These are phyloP conservation scores for Lactifluus pinguis DNA, from an alignment of 768 basidiomycete species.

Conservation along the genomic window DNA sequence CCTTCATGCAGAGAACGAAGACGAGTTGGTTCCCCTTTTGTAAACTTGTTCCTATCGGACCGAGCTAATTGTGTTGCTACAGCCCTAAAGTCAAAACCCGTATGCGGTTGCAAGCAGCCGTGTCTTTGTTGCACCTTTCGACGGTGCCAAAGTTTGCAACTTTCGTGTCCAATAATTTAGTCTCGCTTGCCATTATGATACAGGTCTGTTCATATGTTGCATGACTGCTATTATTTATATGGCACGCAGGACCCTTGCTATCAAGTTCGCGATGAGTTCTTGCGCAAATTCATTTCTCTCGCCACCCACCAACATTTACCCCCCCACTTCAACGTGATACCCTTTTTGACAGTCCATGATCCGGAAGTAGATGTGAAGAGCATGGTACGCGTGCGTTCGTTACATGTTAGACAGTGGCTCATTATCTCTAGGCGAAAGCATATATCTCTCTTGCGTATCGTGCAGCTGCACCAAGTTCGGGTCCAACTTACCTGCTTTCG, in stretches of 20 bases:
- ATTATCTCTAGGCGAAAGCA: conserved; percentile 2
- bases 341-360: conserved; percentile 85
- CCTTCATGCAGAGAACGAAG: conserved; percentile 42
- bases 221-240: neutral
- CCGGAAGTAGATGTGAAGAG: conserved; percentile 74
- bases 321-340: conserved; percentile 69
- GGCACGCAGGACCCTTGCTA: conserved; percentile 70
- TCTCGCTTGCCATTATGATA: conserved; percentile 58
- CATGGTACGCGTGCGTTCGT: conserved; percentile 36
- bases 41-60: neutral
- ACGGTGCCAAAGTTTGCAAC: conserved; percentile 48
- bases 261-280: conserved; percentile 71
- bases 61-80: conserved; percentile 16
- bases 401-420: neutral
- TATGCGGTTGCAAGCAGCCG: conserved; percentile 74
- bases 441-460: conserved; percentile 18
- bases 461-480: conserved; percentile 6
- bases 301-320: conserved; percentile 58
- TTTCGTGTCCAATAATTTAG: conserved; percentile 51
- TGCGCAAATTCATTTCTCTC: conserved; percentile 62
- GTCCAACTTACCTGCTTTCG: neutral
- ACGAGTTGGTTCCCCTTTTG: conserved; percentile 35
- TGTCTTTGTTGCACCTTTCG: conserved; percentile 71
- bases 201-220: conserved; percentile 44
- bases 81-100: conserved; percentile 62